These are phyloP conservation scores for Pseudogymnoascus sp. DNA, from an alignment of 2,329 filamentous ascomycete genomes.

Conservation along the genomic window DNA sequence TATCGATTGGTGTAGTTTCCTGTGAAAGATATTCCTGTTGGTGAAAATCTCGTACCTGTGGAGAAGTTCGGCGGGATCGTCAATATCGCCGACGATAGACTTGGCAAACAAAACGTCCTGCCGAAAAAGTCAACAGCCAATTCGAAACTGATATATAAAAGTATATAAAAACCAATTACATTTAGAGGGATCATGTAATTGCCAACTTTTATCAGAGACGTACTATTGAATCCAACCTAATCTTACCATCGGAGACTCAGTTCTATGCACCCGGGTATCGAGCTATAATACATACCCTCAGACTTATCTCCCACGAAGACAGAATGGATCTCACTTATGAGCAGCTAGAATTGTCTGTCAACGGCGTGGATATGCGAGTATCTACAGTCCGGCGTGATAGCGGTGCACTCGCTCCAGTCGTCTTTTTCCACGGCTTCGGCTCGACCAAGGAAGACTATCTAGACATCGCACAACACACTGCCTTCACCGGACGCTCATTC, in stretches of 20 bases:
- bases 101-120: background rate
- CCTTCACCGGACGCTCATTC: slow-evolving; percentile 16
- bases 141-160: background rate
- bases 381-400: no score
- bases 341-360: background rate
- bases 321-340: background rate
- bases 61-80: background rate
- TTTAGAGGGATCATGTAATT: no score
- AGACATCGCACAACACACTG: slow-evolving; percentile 18
- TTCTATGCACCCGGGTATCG: background rate
- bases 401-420: slow-evolving; percentile 11
- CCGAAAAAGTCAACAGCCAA: background rate
- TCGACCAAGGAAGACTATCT: slow-evolving; percentile 24
- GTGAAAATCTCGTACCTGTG: background rate
- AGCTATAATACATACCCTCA: background rate
- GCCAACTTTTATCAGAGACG: no score
- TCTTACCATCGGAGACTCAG: background rate
- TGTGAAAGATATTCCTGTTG: background rate
- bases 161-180: no score
- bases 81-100: background rate
- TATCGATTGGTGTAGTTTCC: background rate
- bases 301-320: background rate
- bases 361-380: no score
- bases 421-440: slow-evolving; percentile 25
- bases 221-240: background rate